A percentile compares a stretch with the other conserved stretches of the same genome.
phyloP scores from a whole-genome alignment of 1,139 yeast genomes.

The Magnusiomyces sp. region DNA sequence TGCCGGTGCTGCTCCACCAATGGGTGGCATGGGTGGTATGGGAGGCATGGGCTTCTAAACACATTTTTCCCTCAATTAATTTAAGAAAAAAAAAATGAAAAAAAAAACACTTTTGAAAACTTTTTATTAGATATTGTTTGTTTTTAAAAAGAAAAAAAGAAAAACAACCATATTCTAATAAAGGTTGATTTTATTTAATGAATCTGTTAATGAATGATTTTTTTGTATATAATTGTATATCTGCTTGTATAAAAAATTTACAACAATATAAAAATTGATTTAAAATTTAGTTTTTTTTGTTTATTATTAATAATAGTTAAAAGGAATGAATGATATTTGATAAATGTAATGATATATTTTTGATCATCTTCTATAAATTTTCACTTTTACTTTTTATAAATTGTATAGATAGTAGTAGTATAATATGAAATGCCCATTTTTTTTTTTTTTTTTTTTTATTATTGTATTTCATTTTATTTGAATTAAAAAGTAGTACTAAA shows the following conservation, averaged over 20 bases:
- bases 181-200: background rate
- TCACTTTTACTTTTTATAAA: no score
- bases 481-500: no score
- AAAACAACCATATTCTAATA: background rate
- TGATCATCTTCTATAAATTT: no score
- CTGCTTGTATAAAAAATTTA: background rate
- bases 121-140: background rate
- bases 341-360: no score
- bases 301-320: no score
- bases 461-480: background rate
- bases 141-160: background rate
- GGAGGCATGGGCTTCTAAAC: conserved; percentile 33
- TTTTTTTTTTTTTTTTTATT: background rate
- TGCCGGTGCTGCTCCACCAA: conserved; percentile 59
- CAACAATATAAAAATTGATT: no score
- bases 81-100: background rate
- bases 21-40: conserved; percentile 55
- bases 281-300: no score
- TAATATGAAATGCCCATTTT: no score
- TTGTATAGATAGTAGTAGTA: no score
- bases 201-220: background rate
- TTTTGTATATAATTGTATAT: background rate
- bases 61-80: background rate
- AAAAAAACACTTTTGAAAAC: background rate
- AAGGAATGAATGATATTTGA: no score